These are phyloP conservation scores for Aspergillus cristatus DNA, from an alignment of 495 filamentous ascomycete species.

Conservation along the genomic window DNA sequence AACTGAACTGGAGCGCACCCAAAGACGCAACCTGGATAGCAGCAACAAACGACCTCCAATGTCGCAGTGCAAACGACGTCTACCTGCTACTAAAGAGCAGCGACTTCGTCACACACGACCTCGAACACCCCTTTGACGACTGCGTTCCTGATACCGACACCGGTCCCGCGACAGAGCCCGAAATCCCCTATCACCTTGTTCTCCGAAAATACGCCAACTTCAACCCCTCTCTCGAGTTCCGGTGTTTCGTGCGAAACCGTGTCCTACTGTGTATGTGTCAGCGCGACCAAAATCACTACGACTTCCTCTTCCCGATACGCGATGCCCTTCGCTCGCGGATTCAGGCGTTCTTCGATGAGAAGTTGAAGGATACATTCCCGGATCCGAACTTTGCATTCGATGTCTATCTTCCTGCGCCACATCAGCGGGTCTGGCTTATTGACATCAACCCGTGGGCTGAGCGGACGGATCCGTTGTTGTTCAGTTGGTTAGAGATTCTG, in stretches of 20 bases:
- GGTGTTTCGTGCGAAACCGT: constrained; percentile 79
- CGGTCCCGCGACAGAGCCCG: constrained; percentile 12
- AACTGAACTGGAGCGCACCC: constrained; percentile 94
- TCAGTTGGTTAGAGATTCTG: constrained; percentile 84
- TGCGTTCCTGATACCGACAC: constrained; percentile 40
- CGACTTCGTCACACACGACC: constrained; percentile 87
- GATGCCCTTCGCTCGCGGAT: constrained; percentile 52
- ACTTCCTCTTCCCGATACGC: constrained; percentile 63
- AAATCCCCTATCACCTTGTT: constrained; percentile 59
- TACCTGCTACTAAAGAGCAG: constrained; percentile 89
- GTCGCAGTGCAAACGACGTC: constrained; percentile 75
- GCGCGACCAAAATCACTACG: constrained; percentile 82
- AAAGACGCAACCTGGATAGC: constrained; percentile 97
- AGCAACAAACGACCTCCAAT: constrained; percentile 84
- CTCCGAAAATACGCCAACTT: constrained; percentile 80
- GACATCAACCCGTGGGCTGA: constrained; percentile 96
- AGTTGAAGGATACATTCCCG: constrained; percentile 65
- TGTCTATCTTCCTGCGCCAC: constrained; percentile 74
- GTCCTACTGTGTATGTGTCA: constrained; percentile 77
- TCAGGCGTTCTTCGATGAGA: constrained; percentile 62
- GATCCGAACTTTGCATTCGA: constrained; percentile 84
- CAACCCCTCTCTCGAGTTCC: constrained; percentile 86
- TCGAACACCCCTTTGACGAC: constrained; percentile 86
- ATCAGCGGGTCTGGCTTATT: constrained; percentile 71
- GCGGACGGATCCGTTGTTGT: constrained; percentile 79